Base-by-base conservation (phyloP, 495 filamentous ascomycete species). In the Xylaria flabelliformis region DNA sequence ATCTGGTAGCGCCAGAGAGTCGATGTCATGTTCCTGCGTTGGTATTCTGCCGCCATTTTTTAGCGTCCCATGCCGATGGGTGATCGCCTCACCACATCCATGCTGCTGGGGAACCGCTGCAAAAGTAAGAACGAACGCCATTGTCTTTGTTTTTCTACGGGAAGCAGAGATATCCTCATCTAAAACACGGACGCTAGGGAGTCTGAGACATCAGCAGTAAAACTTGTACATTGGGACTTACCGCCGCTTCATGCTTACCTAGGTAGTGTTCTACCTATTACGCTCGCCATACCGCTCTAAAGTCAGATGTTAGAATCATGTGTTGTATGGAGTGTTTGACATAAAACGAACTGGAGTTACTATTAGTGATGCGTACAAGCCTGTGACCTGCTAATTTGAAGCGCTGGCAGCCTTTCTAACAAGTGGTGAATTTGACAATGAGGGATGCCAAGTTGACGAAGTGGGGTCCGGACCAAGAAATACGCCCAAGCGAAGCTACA, bases 1-100 rank as follows among this genome's bases (percentile, higher is more conserved):
- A n/a, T 50, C 42, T 21, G n/a, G 36, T 59, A 69, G 13, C 26
- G 39, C 50, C 53, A n/a, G 42, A 26, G 67, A 58, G 29, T 62
- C 29, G 17, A 64, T 42, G 53, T 39, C 64, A 24, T 36, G 67
- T 64, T 72, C 64, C 67, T 69, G 67, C 65, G 44, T 58, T 39
- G 19, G 67, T 50, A 53, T 64, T 74, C 42, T 53, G 72, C 64
- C 53, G 64, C 73, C 71, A 39, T 55, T 61, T 67, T 67, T 62
- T 63, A 69, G 63, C 46, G 65, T 72, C 21, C 63, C 53, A 41
- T 44, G 21, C 56, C 21, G 44, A 67, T 72, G 48, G 44, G 41
- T 44, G 41, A 53, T 34, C 48, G 3, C 19, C 62, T 19, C 42
- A 48, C 46, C 66, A 69, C 17, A 59, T 24, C 51, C 24, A 69